phyloP scores from a whole-genome alignment of 2,329 filamentous ascomycete genomes.

The Zymoseptoria crescenta region DNA sequence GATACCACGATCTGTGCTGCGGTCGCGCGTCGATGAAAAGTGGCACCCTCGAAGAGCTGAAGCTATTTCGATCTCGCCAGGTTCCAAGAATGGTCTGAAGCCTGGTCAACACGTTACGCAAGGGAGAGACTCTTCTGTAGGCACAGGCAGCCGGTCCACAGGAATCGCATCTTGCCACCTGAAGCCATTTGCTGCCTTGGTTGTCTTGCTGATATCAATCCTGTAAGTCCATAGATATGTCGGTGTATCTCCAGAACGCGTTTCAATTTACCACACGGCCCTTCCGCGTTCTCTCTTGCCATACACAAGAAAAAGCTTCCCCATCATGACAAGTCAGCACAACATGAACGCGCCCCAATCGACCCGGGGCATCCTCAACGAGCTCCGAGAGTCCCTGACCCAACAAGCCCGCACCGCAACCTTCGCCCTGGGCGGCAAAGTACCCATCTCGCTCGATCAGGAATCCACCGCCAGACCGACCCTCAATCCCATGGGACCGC shows the following conservation, averaged over 20 bases:
- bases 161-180: not conserved
- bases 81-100: not conserved
- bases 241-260: not conserved
- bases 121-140: not conserved
- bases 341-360: not conserved
- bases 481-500: not conserved
- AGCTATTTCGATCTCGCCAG: too few relatives aligned
- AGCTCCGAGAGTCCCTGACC: not conserved
- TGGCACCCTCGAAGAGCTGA: not conserved
- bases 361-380: not conserved
- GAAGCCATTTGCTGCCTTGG: not conserved
- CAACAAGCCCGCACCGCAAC: slow-evolving; percentile 1
- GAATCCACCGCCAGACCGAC: not conserved
- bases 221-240: not conserved
- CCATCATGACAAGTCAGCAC: not conserved
- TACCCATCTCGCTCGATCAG: not conserved
- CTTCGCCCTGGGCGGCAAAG: slow-evolving; percentile 2
- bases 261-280: not conserved
- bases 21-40: too few relatives aligned
- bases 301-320: not conserved
- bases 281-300: not conserved
- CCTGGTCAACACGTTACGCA: not conserved
- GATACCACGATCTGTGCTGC: too few relatives aligned
- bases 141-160: not conserved
- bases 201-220: not conserved